These are phyloP conservation scores for Penicillium parvum DNA, from an alignment of 495 filamentous ascomycete genomes.

Conservation along the genomic window DNA sequence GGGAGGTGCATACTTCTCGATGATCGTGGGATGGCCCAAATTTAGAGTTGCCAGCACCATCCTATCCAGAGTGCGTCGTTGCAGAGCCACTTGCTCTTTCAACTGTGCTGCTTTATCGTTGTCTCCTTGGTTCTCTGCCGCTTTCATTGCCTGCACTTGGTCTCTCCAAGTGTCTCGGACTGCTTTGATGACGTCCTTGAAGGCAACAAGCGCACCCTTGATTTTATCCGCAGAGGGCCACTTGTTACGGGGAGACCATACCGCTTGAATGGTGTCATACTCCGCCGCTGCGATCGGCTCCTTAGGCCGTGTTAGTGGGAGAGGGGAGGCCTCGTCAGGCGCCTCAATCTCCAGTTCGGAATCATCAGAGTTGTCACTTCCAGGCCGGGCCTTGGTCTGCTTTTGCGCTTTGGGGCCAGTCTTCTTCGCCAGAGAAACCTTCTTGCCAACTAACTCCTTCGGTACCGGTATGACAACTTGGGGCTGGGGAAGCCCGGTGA, in stretches of 20 bases:
- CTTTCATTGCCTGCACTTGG: slow-evolving; percentile 53
- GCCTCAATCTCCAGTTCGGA: slow-evolving; percentile 44
- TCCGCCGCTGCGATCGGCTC: slow-evolving; percentile 51
- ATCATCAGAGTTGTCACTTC: slow-evolving; percentile 48
- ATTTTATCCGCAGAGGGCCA: slow-evolving; percentile 43
- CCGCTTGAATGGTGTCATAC: slow-evolving; percentile 61
- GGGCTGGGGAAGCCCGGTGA: neutral
- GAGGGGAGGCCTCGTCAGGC: slow-evolving; percentile 47
- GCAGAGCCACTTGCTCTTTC: slow-evolving; percentile 48
- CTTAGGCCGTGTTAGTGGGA: slow-evolving; percentile 47
- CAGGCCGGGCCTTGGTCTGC: slow-evolving; percentile 33
- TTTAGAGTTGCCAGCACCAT: slow-evolving; percentile 57
- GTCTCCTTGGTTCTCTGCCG: slow-evolving; percentile 51
- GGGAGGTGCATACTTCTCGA: slow-evolving; percentile 55
- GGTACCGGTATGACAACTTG: slow-evolving; percentile 7
- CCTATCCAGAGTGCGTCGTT: slow-evolving; percentile 54
- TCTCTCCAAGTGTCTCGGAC: slow-evolving; percentile 60
- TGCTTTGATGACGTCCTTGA: slow-evolving; percentile 58
- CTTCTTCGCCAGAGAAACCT: slow-evolving; percentile 24
- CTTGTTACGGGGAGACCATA: slow-evolving; percentile 58
- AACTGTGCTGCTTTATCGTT: slow-evolving; percentile 35
- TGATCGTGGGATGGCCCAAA: slow-evolving; percentile 58
- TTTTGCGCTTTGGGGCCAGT: slow-evolving; percentile 18
- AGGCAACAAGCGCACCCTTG: slow-evolving; percentile 49
- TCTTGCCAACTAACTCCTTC: slow-evolving; percentile 11